Evolutionary conservation across 129 eudicot species (phyloP).

Genomic region (Centella asiatica): DNA sequence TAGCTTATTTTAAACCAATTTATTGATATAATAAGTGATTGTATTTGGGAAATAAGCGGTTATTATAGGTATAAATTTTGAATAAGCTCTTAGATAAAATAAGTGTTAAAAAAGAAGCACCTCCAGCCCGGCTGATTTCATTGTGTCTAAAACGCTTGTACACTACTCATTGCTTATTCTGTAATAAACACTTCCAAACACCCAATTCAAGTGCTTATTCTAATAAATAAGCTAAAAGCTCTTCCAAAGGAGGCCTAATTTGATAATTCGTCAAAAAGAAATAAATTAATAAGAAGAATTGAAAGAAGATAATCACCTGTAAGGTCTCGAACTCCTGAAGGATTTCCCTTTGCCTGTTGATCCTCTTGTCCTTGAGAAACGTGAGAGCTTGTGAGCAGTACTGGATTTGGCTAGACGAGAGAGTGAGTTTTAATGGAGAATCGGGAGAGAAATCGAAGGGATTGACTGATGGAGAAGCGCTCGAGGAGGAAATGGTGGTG

Average conservation of each 20-base stretch:
- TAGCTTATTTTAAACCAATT: no score
- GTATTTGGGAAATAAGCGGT: no score
- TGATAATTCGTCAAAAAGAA: background rate
- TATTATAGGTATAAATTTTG: no score
- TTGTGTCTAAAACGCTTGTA: no score
- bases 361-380: constrained; percentile 37
- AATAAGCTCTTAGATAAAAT: no score
- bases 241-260: background rate
- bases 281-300: background rate
- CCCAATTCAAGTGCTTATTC: no score
- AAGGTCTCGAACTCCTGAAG: constrained; percentile 48
- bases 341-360: constrained; percentile 21
- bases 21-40: no score
- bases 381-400: constrained; percentile 59
- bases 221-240: no score
- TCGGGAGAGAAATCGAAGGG: constrained; percentile 32
- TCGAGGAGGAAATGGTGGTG: constrained; percentile 17
- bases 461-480: constrained; percentile 1
- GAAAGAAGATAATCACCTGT: constrained; percentile 32
- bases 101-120: no score
- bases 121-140: no score
- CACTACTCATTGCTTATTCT: no score
- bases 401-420: constrained; percentile 54
- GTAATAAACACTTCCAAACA: no score
- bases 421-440: constrained; percentile 30